These are phyloP conservation scores for Penicillium daleae DNA, from an alignment of 495 filamentous ascomycete species.

Conservation along the genomic window DNA sequence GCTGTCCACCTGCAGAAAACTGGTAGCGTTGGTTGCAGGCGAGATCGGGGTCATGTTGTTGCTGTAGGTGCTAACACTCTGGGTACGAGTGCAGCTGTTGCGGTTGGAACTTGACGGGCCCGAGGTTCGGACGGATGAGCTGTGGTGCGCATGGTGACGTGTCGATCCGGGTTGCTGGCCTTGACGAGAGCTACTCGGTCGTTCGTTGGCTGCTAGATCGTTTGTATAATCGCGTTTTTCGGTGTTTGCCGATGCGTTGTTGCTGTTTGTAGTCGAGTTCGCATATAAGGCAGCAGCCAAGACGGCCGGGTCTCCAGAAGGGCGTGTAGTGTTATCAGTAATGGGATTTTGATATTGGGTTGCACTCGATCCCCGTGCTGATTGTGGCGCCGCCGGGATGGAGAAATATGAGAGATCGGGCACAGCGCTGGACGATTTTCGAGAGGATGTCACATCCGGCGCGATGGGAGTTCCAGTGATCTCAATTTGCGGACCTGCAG, in stretches of 20 bases:
- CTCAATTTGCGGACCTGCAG: conserved; percentile 46
- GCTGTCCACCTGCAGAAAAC: conserved; percentile 53
- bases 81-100: conserved; percentile 49
- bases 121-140: conserved; percentile 42
- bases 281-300: conserved; percentile 40
- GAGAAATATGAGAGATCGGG: conserved; percentile 39
- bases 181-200: conserved; percentile 40
- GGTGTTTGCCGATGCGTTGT: conserved; percentile 15
- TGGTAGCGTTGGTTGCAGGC: conserved; percentile 56
- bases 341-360: conserved; percentile 24
- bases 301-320: conserved; percentile 35
- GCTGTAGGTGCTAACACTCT: conserved; percentile 48
- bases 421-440: conserved; percentile 44
- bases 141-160: conserved; percentile 44
- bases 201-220: conserved; percentile 28
- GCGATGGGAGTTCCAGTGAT: conserved; percentile 37
- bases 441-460: conserved; percentile 34
- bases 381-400: conserved; percentile 27
- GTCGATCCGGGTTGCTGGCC: conserved; percentile 23
- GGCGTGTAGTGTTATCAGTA: conserved; percentile 16
- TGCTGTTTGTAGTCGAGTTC: conserved; percentile 24
- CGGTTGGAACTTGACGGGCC: conserved; percentile 44
- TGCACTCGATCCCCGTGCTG: conserved; percentile 20
- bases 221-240: conserved; percentile 23
- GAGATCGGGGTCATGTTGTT: conserved; percentile 52